A percentile compares a stretch with the other conserved stretches of the same genome.
Evolutionary conservation across 179 eudicot species (phyloP).

Genomic region (Monotropa hypopitys): DNA sequence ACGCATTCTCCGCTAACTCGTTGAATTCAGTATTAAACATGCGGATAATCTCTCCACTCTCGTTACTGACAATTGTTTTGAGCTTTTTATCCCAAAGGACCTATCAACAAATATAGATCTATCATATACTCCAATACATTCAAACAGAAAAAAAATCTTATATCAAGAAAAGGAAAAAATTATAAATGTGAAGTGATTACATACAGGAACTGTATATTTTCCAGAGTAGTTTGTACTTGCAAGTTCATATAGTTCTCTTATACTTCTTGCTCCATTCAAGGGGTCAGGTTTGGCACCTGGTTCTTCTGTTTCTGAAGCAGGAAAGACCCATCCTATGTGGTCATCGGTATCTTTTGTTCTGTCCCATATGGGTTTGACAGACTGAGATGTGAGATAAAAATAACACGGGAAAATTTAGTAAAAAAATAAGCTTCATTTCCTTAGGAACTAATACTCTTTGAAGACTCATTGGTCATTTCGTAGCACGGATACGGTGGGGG

Average conservation of each 20-base stretch:
- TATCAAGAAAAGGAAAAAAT: neutral
- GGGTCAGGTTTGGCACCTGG: constrained; percentile 57
- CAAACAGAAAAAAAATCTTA: neutral
- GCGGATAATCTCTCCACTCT: constrained; percentile 85
- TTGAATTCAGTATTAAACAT: constrained; percentile 89
- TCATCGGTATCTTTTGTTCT: constrained; percentile 69
- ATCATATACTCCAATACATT: neutral
- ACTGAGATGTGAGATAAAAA: constrained; percentile 34
- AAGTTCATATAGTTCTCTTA: constrained; percentile 69
- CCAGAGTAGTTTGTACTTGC: constrained; percentile 71
- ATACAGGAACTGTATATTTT: constrained; percentile 77
- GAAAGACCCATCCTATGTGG: constrained; percentile 93
- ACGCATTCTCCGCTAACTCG: constrained; percentile 53
- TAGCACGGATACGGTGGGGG: too few relatives aligned
- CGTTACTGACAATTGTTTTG: constrained; percentile 70
- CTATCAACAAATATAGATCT: constrained; percentile 20
- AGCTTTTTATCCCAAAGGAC: constrained; percentile 84
- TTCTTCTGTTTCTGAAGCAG: constrained; percentile 53
- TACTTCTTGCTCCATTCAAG: constrained; percentile 56
- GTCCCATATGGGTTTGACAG: constrained; percentile 61
- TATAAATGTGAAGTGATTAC: constrained; percentile 8
- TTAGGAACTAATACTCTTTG: neutral
- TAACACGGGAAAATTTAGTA: neutral
- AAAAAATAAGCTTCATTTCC: neutral
- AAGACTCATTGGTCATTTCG: neutral